Evolutionary conservation across 768 basidiomycete genomes (phyloP), one percentile per base, ranked within the genome.

Genomic region (Amanita inopinata): DNA sequence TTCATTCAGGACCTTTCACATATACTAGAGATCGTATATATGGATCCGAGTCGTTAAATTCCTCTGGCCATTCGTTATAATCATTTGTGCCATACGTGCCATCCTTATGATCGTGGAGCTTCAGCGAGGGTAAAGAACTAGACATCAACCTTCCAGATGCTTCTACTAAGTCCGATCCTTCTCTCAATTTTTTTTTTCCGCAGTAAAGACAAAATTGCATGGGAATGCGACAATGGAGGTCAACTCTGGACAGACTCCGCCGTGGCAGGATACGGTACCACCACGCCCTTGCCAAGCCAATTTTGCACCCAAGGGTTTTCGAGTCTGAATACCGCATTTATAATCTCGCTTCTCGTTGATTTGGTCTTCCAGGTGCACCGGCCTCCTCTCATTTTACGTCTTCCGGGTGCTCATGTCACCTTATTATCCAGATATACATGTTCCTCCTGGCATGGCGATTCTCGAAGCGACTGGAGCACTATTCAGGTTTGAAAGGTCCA

Each of bases 101-200:
- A 78, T 80, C 55, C 54, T 82, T 47, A 84, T 84, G 76, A 79
- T 83, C 56, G 76, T 81, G 56, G 64, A 83, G 60, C 72, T 85
- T 46, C 69, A 80, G 55, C 71, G 80, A 57, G 76, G 76, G 79
- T 80, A 60, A 57, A 27, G 8, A 22, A 20, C 2, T 11, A 25
- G 20, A 19, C 34, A 31, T 47, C 48, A 40, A 40, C 46, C 40
- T 30, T 15, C 14, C n/a, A n/a, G 42, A 35, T 18, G n/a, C 12
- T 35, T 36, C 33, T 19, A 43, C 19, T 43, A 11, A 43, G 11
- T n/a, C 14, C 43, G 15, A 20, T n/a, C n/a, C n/a, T n/a, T n/a
- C n/a, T n/a, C n/a, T n/a, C n/a, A n/a, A 12, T 34, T 17, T 48
- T 43, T 48, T 39, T 33, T 46, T 36, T 43, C n/a, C n/a, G n/a